These are phyloP conservation scores for Galerina sulciceps DNA, from an alignment of 768 basidiomycete species.

Conservation along the genomic window DNA sequence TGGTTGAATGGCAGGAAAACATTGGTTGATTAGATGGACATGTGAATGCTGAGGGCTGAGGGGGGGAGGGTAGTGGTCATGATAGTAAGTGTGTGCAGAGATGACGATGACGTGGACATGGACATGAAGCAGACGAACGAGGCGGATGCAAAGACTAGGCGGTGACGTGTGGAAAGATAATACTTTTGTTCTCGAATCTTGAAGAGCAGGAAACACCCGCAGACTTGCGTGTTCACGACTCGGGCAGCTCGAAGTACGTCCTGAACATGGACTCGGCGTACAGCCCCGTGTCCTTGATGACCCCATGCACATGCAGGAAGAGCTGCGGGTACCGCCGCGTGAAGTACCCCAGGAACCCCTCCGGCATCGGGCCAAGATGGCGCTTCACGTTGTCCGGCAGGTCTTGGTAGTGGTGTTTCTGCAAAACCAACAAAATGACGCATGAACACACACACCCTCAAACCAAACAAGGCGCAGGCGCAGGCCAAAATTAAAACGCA, in stretches of 20 bases:
- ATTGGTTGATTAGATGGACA: neutral
- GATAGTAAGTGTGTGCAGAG: too few relatives aligned
- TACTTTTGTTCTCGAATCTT: neutral
- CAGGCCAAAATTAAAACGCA: slow-evolving; percentile 35
- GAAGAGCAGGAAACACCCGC: neutral
- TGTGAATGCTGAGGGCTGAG: neutral
- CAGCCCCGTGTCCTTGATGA: slow-evolving; percentile 74
- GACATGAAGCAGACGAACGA: too few relatives aligned
- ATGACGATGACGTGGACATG: too few relatives aligned
- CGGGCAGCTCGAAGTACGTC: slow-evolving; percentile 80
- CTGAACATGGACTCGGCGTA: slow-evolving; percentile 89
- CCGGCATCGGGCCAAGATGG: slow-evolving; percentile 88
- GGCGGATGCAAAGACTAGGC: neutral
- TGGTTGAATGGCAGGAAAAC: neutral
- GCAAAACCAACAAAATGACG: slow-evolving; percentile 1
- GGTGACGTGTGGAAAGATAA: neutral
- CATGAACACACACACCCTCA: slow-evolving; percentile 3
- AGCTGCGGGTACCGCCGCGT: slow-evolving; percentile 90
- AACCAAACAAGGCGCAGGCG: neutral
- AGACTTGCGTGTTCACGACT: slow-evolving; percentile 13
- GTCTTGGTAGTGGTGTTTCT: slow-evolving; percentile 99
- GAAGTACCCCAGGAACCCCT: slow-evolving; percentile 92
- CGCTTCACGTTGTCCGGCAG: slow-evolving; percentile 90
- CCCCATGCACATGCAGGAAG: slow-evolving; percentile 91
- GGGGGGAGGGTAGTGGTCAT: neutral